These are phyloP conservation scores for Entophlyctis luteolus DNA, from an alignment of 192 early-diverging fungal species.

Conservation along the genomic window DNA sequence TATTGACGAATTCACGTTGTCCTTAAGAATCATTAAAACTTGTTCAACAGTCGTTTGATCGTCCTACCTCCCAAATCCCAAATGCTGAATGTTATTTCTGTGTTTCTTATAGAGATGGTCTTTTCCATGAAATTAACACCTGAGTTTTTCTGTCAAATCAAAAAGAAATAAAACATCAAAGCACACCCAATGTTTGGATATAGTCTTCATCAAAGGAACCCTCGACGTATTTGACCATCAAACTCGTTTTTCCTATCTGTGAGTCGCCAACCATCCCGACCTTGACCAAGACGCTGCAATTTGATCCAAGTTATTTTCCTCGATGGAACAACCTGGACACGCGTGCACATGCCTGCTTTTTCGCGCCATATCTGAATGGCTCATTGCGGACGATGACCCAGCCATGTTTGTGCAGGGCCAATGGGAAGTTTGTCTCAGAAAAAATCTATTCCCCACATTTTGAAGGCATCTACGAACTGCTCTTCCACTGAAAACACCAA, in stretches of 20 bases:
- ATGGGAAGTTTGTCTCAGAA: no score
- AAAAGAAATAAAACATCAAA: background rate
- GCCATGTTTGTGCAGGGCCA: no score
- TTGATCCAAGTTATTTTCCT: no score
- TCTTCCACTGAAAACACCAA: no score
- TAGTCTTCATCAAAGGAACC: slow-evolving; percentile 92
- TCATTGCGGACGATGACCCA: no score
- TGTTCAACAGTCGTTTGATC: background rate
- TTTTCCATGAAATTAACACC: slow-evolving; percentile 98
- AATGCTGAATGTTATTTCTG: slow-evolving; percentile 93
- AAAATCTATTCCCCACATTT: no score
- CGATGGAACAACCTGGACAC: no score
- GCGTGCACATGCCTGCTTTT: no score
- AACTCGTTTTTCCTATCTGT: slow-evolving; percentile 92
- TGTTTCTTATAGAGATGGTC: slow-evolving; percentile 82
- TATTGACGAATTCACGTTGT: slow-evolving; percentile 93
- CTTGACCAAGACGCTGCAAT: slow-evolving; percentile 75
- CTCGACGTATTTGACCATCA: slow-evolving; percentile 98
- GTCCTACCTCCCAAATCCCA: slow-evolving; percentile 90
- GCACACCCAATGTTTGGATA: slow-evolving; percentile 84
- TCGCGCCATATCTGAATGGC: no score
- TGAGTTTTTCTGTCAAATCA: slow-evolving; percentile 32
- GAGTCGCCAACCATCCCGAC: slow-evolving; percentile 94
- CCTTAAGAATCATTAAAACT: slow-evolving; percentile 60
- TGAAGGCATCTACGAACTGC: no score